A percentile compares a stretch with the other conserved stretches of the same genome.
Conservation (phyloP, 140 eudicot genomes). For the Flaveria floridana region DNA sequence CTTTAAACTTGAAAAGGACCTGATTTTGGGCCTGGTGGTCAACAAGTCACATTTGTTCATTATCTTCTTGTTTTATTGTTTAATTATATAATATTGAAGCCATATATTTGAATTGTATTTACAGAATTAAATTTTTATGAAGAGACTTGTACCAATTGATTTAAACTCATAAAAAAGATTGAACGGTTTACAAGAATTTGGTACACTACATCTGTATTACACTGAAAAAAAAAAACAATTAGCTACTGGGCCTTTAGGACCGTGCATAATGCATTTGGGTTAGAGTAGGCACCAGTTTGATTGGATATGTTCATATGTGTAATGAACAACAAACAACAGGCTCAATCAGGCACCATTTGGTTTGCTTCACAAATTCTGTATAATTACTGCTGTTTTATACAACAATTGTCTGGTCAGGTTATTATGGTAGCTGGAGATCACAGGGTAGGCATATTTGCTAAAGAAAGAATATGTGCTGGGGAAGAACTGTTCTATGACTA, state of each 20-base stretch:
- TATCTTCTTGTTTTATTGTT: background rate
- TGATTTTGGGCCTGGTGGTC: background rate
- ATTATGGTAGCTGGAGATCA: constrained; percentile 99
- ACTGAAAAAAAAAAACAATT: background rate
- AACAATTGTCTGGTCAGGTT: constrained; percentile 54
- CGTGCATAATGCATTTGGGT: background rate
- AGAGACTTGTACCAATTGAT: background rate
- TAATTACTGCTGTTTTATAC: background rate
- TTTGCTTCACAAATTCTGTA: constrained; percentile 5
- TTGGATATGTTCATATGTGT: background rate
- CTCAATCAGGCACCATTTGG: background rate
- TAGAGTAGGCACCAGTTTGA: background rate
- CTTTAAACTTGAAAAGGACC: background rate
- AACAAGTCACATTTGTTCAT: background rate
- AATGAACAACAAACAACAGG: background rate
- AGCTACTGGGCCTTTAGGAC: background rate
- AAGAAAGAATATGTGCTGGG: constrained; percentile 79
- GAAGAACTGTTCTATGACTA: constrained; percentile 94
- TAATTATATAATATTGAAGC: no score
- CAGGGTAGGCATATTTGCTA: constrained; percentile 95
- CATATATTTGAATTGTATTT: background rate
- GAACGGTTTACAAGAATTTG: background rate
- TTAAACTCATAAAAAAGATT: background rate
- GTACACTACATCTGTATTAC: background rate
- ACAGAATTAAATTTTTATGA: background rate